Evolutionary conservation across 2,329 filamentous ascomycete species (phyloP), one percentile per base, ranked within the genome.

Genomic region (Aspergillus novofumigatus): DNA sequence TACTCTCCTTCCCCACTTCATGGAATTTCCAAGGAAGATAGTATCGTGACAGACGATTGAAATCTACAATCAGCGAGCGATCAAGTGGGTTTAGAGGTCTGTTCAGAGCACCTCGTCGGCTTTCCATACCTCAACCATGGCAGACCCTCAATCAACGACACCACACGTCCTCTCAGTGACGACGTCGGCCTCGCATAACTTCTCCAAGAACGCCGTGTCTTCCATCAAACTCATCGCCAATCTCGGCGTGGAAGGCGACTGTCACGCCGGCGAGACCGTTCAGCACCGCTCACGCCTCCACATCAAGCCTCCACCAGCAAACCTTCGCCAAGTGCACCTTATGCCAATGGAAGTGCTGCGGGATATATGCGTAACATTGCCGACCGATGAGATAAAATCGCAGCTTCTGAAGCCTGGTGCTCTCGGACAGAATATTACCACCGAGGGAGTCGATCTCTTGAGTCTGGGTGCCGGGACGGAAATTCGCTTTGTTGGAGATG

Each of bases 251-350:
- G 47, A 55, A 26, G 59, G 59, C 5, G 59, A 61, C 49, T 57
- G 54, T 26, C 59, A 61, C 38, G 50, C 51, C 3, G 59, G 59
- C 8, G 20, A 23, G n/a, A 59, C 57, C 17, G 52, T 59, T 21
- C 59, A 61, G 35, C 59, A 61, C 52, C 53, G 47, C 11, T 51
- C 56, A 4, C 52, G 52, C 3, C 55, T 54, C 1, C 42, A 53
- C 20, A 53, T 54, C 42, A 53, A 35, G 7, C 53, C 59, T 1
- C 17, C 59, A 10, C 49, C 50, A 0, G n/a, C 45, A 9, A 61
- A 61, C n/a, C 57, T 59, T 14, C 59, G 59, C 2, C 59, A 61
- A 21, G 53, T 61, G n/a, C 55, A 58, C n/a, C 45, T 59, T 11
- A 35, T 60, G 3, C 58, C 58, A 1, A 26, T 53, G 8, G 58